Conservation (phyloP, 345 rosid species). For the Euclidium syriacum region DNA sequence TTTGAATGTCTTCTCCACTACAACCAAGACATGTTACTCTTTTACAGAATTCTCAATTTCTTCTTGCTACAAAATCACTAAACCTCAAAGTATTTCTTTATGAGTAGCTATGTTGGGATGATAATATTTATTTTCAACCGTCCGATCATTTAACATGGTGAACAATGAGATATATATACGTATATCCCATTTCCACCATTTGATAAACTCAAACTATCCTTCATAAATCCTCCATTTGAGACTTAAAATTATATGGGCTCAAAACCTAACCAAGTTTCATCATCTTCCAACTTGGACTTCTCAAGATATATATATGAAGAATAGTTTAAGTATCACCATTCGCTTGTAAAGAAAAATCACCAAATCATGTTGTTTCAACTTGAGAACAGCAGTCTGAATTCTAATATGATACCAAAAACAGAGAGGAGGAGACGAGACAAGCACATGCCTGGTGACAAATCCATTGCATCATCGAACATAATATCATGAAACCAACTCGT, state of each 20-base stretch:
- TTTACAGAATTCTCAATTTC: too few species aligned
- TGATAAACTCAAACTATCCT: neutral
- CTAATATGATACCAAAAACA: neutral
- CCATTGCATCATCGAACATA: neutral
- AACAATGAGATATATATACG: neutral
- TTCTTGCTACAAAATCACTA: too few species aligned
- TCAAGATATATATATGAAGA: too few species aligned
- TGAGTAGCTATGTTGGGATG: neutral
- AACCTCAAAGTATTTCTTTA: too few species aligned
- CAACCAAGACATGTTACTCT: too few species aligned
- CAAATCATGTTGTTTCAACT: neutral
- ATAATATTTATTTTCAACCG: neutral
- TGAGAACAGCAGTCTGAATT: neutral
- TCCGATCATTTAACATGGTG: neutral
- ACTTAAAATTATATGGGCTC: neutral
- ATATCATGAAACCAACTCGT: neutral
- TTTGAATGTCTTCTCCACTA: neutral
- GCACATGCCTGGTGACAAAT: neutral
- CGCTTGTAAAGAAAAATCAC: constrained; percentile 14
- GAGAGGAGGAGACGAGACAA: neutral
- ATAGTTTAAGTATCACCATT: neutral
- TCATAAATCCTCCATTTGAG: neutral
- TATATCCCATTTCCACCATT: constrained; percentile 1
- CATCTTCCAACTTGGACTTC: too few species aligned
- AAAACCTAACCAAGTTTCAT: neutral